Evolutionary conservation across 169 alveolate genomes (phyloP).

Genomic region (Plasmodium gaboni): DNA sequence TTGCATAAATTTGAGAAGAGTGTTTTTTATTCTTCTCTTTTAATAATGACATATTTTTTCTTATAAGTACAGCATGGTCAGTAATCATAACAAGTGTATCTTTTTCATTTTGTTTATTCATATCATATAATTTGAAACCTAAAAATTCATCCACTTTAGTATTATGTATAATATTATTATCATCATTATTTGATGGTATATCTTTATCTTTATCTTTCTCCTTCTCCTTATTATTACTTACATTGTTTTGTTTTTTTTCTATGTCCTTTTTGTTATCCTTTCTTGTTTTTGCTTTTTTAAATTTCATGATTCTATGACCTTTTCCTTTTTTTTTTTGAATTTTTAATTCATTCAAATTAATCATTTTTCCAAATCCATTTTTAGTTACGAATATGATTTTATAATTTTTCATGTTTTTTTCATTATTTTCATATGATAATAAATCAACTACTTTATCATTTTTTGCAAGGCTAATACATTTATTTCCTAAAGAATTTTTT

Average conservation of each 20-base stretch:
- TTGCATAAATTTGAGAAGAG: conserved; percentile 74
- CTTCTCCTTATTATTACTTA: not conserved
- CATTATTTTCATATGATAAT: conserved; percentile 45
- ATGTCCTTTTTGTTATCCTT: not conserved
- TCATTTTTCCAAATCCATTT: conserved; percentile 72
- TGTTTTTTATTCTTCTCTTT: conserved; percentile 68
- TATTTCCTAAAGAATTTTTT: conserved; percentile 67
- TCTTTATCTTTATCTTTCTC: not conserved
- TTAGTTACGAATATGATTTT: conserved; percentile 59
- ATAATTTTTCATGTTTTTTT: conserved; percentile 15
- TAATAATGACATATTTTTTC: conserved; percentile 65
- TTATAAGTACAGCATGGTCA: conserved; percentile 73
- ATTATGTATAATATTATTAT: not conserved
- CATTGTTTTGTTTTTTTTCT: not conserved
- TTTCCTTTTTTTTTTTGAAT: conserved; percentile 69
- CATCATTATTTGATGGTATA: not conserved
- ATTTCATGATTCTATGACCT: conserved; percentile 69
- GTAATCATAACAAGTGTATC: conserved; percentile 70
- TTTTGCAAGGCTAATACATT: conserved; percentile 46
- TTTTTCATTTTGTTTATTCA: conserved; percentile 42
- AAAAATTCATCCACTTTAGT: conserved; percentile 46
- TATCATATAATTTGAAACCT: conserved; percentile 63
- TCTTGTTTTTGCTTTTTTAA: conserved; percentile 18
- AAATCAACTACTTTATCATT: conserved; percentile 64
- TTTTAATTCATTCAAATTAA: conserved; percentile 46